Evolutionary conservation across 2,329 filamentous ascomycete genomes (phyloP).

Genomic region (Talaromyces amestolkiae): DNA sequence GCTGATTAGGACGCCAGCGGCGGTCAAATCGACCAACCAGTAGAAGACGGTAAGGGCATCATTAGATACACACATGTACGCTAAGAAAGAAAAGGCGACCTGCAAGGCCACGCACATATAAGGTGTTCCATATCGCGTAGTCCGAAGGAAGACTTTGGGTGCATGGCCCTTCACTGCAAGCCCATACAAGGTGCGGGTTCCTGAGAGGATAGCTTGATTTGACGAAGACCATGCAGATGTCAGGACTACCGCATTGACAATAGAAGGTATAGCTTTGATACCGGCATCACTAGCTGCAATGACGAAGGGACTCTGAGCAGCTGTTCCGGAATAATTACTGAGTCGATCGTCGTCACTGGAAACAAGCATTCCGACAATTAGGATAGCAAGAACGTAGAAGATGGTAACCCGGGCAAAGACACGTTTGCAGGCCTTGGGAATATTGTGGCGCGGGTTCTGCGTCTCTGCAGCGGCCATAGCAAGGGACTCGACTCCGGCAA

Average conservation of each 20-base stretch:
- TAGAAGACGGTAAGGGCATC: conserved; percentile 60
- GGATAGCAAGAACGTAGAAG: conserved; percentile 20
- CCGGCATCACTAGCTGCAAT: conserved; percentile 41
- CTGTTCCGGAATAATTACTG: conserved; percentile 23
- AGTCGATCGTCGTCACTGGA: conserved; percentile 15
- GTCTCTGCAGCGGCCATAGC: conserved; percentile 77
- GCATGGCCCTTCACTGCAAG: conserved; percentile 53
- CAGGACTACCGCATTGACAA: conserved; percentile 45
- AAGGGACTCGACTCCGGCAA: conserved; percentile 67
- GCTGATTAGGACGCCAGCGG: conserved; percentile 61
- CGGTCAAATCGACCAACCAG: conserved; percentile 52
- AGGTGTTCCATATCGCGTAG: conserved; percentile 45
- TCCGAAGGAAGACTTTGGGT: conserved; percentile 43
- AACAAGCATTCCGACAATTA: conserved; percentile 21
- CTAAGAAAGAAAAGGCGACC: conserved; percentile 59
- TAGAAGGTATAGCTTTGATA: conserved; percentile 38
- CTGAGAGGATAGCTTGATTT: conserved; percentile 43
- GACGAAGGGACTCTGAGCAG: conserved; percentile 42
- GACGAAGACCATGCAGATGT: conserved; percentile 45
- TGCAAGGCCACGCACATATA: conserved; percentile 47
- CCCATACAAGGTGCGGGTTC: conserved; percentile 67
- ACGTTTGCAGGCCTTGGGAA: conserved; percentile 21
- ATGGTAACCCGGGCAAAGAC: conserved; percentile 19
- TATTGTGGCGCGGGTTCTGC: conserved; percentile 20
- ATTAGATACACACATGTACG: conserved; percentile 67